These are phyloP conservation scores for Myxozyma melibiosi DNA, from an alignment of 805 yeast genomes.

Conservation along the genomic window DNA sequence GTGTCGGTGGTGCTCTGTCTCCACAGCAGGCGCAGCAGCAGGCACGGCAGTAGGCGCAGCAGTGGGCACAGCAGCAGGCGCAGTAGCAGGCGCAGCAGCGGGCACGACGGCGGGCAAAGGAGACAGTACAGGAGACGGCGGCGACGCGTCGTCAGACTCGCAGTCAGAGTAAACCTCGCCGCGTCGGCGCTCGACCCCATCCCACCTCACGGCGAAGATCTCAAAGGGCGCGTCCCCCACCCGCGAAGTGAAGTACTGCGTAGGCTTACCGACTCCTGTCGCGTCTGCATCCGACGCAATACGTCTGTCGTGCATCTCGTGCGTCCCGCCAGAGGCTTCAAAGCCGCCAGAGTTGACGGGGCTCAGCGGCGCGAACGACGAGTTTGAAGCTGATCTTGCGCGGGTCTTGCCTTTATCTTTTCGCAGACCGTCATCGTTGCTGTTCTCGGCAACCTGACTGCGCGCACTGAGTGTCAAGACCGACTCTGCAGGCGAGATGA, in stretches of 20 bases:
- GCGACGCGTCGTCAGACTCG: neutral
- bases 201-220: constrained; percentile 23
- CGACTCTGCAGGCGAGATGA: neutral
- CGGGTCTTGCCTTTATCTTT: neutral
- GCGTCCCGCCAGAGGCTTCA: constrained; percentile 2
- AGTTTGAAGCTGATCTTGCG: neutral
- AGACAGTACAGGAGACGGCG: neutral
- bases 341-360: neutral
- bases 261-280: constrained; percentile 19
- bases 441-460: neutral
- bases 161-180: neutral
- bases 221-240: constrained; percentile 30
- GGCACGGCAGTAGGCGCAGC: neutral
- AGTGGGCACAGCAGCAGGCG: neutral
- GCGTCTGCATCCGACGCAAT: neutral
- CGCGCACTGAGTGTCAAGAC: too few relatives aligned
- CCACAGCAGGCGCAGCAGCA: neutral
- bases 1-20: neutral
- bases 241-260: constrained; percentile 15
- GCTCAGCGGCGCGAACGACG: neutral
- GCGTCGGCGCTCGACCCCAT: constrained; percentile 3
- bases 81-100: neutral
- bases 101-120: neutral
- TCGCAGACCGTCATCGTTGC: neutral
- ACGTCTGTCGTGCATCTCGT: neutral